Percentiles rank a stretch among this genome's conserved stretches.
Evolutionary conservation across 306 rosid genomes (phyloP).

Genomic region (Aeschynomene evenia): DNA sequence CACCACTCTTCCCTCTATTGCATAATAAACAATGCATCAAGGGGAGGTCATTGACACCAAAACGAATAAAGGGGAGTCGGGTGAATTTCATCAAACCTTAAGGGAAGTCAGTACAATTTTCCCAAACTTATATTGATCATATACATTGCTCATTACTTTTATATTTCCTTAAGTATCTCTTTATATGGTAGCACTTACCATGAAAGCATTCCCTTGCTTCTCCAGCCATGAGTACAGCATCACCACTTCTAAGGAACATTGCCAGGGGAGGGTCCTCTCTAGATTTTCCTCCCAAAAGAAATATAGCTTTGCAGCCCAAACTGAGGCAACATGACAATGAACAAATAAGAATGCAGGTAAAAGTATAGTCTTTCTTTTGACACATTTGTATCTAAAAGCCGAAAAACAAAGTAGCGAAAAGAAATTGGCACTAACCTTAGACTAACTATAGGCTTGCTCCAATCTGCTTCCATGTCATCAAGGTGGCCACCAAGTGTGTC

Average conservation of each 20-base stretch:
- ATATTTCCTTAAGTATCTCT: background rate
- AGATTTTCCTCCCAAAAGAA: constrained; percentile 86
- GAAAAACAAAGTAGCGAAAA: background rate
- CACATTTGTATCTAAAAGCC: background rate
- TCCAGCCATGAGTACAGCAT: constrained; percentile 93
- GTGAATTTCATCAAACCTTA: too few species aligned
- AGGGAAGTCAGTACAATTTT: too few species aligned
- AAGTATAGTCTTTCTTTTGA: constrained; percentile 12
- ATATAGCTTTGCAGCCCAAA: constrained; percentile 96
- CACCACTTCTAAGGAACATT: constrained; percentile 96
- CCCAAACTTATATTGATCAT: constrained; percentile 12
- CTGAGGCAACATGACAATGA: constrained; percentile 35
- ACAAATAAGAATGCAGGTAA: constrained; percentile 20
- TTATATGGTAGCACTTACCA: constrained; percentile 46
- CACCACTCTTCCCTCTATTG: too few species aligned
- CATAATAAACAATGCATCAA: too few species aligned
- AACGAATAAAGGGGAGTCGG: too few species aligned
- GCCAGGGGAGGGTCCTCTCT: constrained; percentile 81
- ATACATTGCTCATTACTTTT: background rate
- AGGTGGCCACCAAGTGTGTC: constrained; percentile 95
- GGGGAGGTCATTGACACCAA: too few species aligned
- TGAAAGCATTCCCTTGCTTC: constrained; percentile 94
- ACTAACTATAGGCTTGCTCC: constrained; percentile 90
- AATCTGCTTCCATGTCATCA: constrained; percentile 97
- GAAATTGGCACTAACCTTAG: constrained; percentile 53